A percentile compares a stretch with the other conserved stretches of the same genome.
phyloP scores from a whole-genome alignment of 2,329 filamentous ascomycete species.

The Knufia fluminis region DNA sequence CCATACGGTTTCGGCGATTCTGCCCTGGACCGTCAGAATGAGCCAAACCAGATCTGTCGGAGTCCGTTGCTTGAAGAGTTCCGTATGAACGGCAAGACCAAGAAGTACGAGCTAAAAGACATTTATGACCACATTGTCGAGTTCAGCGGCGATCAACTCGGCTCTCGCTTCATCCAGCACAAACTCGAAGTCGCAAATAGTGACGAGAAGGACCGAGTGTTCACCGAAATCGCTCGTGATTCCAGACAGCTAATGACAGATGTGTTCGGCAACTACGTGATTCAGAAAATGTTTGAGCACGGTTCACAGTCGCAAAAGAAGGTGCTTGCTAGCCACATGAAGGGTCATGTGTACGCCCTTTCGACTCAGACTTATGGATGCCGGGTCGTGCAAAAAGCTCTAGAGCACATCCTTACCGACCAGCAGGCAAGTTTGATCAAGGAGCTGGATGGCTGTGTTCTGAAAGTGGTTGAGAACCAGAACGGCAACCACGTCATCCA shows the following conservation, averaged over 20 bases:
- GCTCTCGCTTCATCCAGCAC: constrained; percentile 88
- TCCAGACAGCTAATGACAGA: constrained; percentile 86
- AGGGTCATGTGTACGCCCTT: constrained; percentile 67
- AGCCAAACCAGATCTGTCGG: constrained; percentile 48
- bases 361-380: constrained; percentile 89
- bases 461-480: constrained; percentile 71
- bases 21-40: constrained; percentile 33
- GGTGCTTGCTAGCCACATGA: constrained; percentile 76
- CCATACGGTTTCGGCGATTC: constrained; percentile 42
- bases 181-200: constrained; percentile 89
- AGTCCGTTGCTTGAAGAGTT: constrained; percentile 74
- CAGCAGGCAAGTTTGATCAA: constrained; percentile 77
- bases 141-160: constrained; percentile 91
- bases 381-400: constrained; percentile 88
- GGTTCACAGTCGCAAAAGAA: constrained; percentile 91
- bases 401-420: constrained; percentile 84
- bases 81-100: constrained; percentile 62
- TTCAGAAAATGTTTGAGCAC: constrained; percentile 96
- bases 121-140: constrained; percentile 83
- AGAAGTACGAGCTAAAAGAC: constrained; percentile 75
- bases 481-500: constrained; percentile 97
- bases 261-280: constrained; percentile 96
- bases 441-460: constrained; percentile 76
- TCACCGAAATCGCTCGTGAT: constrained; percentile 77
- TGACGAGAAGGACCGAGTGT: constrained; percentile 87